phyloP scores from a whole-genome alignment of 495 filamentous ascomycete species.

The Hyaloscypha finlandica region DNA sequence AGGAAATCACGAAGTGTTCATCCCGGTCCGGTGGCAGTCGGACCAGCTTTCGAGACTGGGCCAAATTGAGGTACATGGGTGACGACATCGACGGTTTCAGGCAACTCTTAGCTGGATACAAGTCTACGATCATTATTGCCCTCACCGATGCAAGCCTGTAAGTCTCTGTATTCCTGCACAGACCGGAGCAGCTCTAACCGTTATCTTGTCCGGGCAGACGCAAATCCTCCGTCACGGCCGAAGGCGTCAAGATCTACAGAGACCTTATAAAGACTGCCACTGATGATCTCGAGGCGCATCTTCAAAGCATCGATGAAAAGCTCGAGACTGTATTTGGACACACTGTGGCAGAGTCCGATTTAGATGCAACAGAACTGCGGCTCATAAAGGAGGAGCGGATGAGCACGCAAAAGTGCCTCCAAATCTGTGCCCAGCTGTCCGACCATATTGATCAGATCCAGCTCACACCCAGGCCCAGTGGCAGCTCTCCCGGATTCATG shows the following conservation, averaged over 20 bases:
- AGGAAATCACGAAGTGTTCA: constrained; percentile 34
- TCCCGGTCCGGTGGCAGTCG: constrained; percentile 27
- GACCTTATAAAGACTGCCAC: constrained; percentile 40
- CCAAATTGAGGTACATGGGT: constrained; percentile 38
- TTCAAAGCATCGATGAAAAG: constrained; percentile 42
- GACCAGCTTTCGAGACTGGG: constrained; percentile 41
- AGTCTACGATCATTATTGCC: constrained; percentile 44
- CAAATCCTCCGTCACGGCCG: constrained; percentile 36
- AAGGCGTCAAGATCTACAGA: constrained; percentile 37
- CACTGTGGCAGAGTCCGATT: constrained; percentile 22
- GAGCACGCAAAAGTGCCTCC: constrained; percentile 46
- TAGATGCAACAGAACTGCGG: constrained; percentile 37
- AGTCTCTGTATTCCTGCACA: constrained; percentile 29
- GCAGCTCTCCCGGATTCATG: constrained; percentile 21
- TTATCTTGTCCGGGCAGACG: constrained; percentile 25
- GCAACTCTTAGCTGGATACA: constrained; percentile 40
- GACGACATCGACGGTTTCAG: constrained; percentile 39
- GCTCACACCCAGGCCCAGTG: constrained; percentile 22
- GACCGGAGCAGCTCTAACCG: constrained; percentile 15
- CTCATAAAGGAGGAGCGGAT: constrained; percentile 43
- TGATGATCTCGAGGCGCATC: constrained; percentile 41
- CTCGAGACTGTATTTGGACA: constrained; percentile 33
- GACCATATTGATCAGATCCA: constrained; percentile 42
- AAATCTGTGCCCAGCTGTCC: constrained; percentile 44
- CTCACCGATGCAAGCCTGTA: constrained; percentile 43